Percentiles rank a stretch among this genome's conserved stretches.
Evolutionary conservation across 2,329 filamentous ascomycete species (phyloP).

Genomic region (Davidsoniella virescens): DNA sequence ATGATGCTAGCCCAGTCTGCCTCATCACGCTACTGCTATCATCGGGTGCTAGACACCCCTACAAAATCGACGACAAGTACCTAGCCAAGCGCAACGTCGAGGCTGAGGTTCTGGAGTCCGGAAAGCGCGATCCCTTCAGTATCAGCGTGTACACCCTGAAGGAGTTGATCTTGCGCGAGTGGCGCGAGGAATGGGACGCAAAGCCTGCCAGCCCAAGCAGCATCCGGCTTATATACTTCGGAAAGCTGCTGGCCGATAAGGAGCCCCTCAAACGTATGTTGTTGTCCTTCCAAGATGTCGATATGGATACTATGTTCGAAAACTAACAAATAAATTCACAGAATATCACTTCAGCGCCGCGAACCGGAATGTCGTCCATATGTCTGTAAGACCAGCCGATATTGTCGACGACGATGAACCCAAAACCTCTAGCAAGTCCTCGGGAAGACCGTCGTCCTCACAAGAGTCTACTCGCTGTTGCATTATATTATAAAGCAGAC

Average conservation of each 20-base stretch:
- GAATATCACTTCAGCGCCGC: constrained; percentile 66
- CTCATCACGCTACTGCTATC: constrained; percentile 72
- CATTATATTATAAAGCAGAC: constrained; percentile 30
- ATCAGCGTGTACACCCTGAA: constrained; percentile 91
- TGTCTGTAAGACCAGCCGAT: constrained; percentile 80
- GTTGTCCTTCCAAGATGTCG: constrained; percentile 11
- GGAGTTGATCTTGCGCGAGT: constrained; percentile 83
- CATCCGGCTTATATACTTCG: constrained; percentile 84
- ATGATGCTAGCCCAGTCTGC: constrained; percentile 31
- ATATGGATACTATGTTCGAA: background rate
- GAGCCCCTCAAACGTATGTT: constrained; percentile 61
- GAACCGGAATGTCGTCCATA: constrained; percentile 74
- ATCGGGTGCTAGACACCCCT: constrained; percentile 70
- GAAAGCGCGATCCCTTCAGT: constrained; percentile 60
- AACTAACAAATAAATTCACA: constrained; percentile 21
- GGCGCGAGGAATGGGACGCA: constrained; percentile 81
- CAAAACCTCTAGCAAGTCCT: constrained; percentile 42
- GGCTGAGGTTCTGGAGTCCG: constrained; percentile 39
- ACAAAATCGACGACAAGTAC: constrained; percentile 78
- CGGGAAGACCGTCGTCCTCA: constrained; percentile 25
- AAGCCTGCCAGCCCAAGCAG: constrained; percentile 74
- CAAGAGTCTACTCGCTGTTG: constrained; percentile 31
- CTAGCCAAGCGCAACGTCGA: constrained; percentile 64
- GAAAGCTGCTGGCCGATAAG: constrained; percentile 81
- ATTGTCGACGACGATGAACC: constrained; percentile 67